Evolutionary conservation across 2,329 filamentous ascomycete species (phyloP), one percentile per base, ranked within the genome.

Genomic region (Pestalotiopsis fici): DNA sequence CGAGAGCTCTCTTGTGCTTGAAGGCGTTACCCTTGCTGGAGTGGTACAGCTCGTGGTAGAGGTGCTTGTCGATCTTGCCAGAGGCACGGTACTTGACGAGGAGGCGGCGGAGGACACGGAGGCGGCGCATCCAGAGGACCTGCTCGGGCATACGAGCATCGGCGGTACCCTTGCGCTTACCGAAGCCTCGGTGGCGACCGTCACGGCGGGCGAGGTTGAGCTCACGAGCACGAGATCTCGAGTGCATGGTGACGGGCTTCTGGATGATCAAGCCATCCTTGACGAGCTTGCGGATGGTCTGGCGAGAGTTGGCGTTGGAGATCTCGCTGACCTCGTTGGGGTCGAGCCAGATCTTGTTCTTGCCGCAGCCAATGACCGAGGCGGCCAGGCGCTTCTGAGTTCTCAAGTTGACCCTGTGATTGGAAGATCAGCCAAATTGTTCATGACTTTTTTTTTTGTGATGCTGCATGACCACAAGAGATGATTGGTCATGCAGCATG

Each of bases 311-410:
- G 92, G 96, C 96, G 87, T 98, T 98, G 89, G 93, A 94, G 88
- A 99, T 99, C 88, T 99, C 96, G 90, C 87, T 96, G 87, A 95
- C 91, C 90, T 99, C 96, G 85, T 97, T 98, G 86, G 96, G 96
- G 87, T 99, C 96, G 84, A 99, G 95, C 96, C 96, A 99, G 88
- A 99, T 97, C 93, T 99, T 99, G 91, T 95, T 93, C 93, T 99
- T 92, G 85, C 96, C 96, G 89, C 94, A 97, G 90, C 94, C 94
- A 85, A 97, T 93, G 85, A 99, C 96, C 86, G 95, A 93, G 83
- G 96, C 94, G 85, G 96, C 96, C 82, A 99, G 95, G 88, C 97
- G 95, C 93, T 99, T 99, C 91, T 99, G 97, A 86, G 96, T 98
- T 86, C 92, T 92, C 87, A 99, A 93, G 86, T 98, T 98, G 93